A percentile compares a stretch with the other conserved stretches of the same genome.
Evolutionary conservation across 352 stramenopile genomes (phyloP).

Genomic region (Globisporangium middletonii): DNA sequence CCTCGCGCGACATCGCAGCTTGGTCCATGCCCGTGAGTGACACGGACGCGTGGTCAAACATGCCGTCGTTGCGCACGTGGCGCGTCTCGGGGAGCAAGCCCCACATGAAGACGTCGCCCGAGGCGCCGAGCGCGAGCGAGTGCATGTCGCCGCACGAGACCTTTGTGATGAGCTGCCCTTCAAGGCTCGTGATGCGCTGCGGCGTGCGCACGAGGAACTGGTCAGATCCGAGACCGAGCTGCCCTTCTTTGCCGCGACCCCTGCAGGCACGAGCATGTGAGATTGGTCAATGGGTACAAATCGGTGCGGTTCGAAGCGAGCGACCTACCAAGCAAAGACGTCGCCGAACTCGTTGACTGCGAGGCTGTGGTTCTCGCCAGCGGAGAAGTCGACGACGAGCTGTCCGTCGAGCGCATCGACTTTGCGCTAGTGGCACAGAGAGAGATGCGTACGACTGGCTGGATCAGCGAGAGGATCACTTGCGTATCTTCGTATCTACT

Average conservation of each 20-base stretch:
- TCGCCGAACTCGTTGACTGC: constrained; percentile 79
- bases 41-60: constrained; percentile 47
- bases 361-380: constrained; percentile 66
- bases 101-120: constrained; percentile 73
- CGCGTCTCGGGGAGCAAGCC: constrained; percentile 55
- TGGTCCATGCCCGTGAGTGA: constrained; percentile 48
- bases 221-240: constrained; percentile 42
- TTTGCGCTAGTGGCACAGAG: constrained; percentile 24
- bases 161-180: constrained; percentile 57
- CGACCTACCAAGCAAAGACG: constrained; percentile 64
- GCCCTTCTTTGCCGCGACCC: constrained; percentile 62
- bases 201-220: constrained; percentile 30
- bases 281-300: not conserved
- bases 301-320: not conserved
- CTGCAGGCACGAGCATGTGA: constrained; percentile 9
- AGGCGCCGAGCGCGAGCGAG: constrained; percentile 49
- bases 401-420: constrained; percentile 47
- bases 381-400: constrained; percentile 68
- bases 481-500: no score
- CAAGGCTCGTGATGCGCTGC: constrained; percentile 41
- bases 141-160: constrained; percentile 75
- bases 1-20: constrained; percentile 12
- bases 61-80: constrained; percentile 34
- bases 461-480: not conserved
- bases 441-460: not conserved